These are phyloP conservation scores for Talaromyces adpressus DNA, from an alignment of 495 filamentous ascomycete species.

Conservation along the genomic window DNA sequence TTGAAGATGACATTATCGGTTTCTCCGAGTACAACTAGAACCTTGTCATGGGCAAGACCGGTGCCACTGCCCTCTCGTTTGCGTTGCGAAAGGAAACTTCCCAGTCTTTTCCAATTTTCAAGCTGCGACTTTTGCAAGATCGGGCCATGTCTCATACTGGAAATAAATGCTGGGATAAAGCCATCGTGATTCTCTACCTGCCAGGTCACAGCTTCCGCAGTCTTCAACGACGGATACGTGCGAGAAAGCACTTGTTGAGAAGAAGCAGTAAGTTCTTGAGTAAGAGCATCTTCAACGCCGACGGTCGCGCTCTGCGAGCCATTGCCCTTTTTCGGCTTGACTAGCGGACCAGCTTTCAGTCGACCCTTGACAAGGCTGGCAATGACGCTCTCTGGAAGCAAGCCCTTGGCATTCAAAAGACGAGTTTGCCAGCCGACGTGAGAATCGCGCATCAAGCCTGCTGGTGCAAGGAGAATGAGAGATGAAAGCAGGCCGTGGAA, in stretches of 20 bases:
- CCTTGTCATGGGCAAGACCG: constrained; percentile 39
- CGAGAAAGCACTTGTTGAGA: constrained; percentile 38
- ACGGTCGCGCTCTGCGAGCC: constrained; percentile 23
- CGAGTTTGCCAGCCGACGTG: constrained; percentile 53
- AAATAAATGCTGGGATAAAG: constrained; percentile 51
- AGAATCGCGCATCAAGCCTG: constrained; percentile 61
- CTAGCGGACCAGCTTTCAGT: constrained; percentile 39
- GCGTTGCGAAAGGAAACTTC: constrained; percentile 38
- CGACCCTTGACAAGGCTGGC: constrained; percentile 46
- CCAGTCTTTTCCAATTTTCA: constrained; percentile 51
- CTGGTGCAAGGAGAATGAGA: constrained; percentile 67
- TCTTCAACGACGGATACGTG: constrained; percentile 35
- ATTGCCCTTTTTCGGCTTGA: constrained; percentile 20
- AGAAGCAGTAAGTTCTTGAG: constrained; percentile 31
- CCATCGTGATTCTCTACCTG: constrained; percentile 48
- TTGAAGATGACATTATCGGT: constrained; percentile 47
- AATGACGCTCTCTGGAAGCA: constrained; percentile 53
- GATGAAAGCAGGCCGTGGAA: constrained; percentile 61
- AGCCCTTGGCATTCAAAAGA: constrained; percentile 52
- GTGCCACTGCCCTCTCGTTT: constrained; percentile 11
- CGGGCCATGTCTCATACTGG: constrained; percentile 50
- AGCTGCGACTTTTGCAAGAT: constrained; percentile 39
- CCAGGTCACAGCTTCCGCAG: constrained; percentile 44
- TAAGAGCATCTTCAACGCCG: constrained; percentile 27
- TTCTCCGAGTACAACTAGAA: constrained; percentile 48